Evolutionary conservation across 2,329 filamentous ascomycete genomes (phyloP), one percentile per base, ranked within the genome.

Genomic region (Penicillium psychrosexuale): DNA sequence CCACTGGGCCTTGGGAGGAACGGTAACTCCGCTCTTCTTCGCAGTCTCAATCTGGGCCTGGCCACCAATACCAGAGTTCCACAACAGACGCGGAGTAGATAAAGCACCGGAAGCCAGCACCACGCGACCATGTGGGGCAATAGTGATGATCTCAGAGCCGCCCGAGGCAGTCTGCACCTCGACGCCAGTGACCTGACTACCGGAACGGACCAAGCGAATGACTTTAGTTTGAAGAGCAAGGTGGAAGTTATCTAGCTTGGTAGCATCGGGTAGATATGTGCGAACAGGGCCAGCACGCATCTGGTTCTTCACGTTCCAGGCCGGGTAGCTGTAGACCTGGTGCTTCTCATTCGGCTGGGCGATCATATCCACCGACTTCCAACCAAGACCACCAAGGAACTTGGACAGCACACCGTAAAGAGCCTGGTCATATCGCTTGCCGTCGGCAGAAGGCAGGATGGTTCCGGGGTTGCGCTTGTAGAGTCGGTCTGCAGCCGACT

Each of bases 391-490:
- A 33, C 73, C 73, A 12, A 91, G 77, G 7, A 85, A 87, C 47
- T 76, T 73, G 13, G 82, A 78, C 5, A 91, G 74, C 27, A 88
- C 77, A 47, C 85, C 76, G 67, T 84, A 90, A 4, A 86, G 84
- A 56, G 86, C 78, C 56, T 86, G 83, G n/a, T 84, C 78, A 71
- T 90, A 90, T 27, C 82, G 77, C 66, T 84, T 78, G 44, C 84
- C 84, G 64, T 91, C 87, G 62, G 77, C 75, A 0, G 86, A 90
- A 0, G 88, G 87, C 42, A 77, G 75, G 43, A 82, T 82, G 0
- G 86, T 90, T 31, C 87, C 87, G 0, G 86, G 86, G 58, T 90
- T 90, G n/a, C 86, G 81, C 34, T 77, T 74, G 68, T 90, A 91
- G 7, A 87, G 83, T 39, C 83, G 80, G 28, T 81, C 72, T 6